Evolutionary conservation across 225 moss, liverwort and hornwort species (phyloP), one percentile per base, ranked within the genome.

Genomic region (Polytrichum commune): DNA sequence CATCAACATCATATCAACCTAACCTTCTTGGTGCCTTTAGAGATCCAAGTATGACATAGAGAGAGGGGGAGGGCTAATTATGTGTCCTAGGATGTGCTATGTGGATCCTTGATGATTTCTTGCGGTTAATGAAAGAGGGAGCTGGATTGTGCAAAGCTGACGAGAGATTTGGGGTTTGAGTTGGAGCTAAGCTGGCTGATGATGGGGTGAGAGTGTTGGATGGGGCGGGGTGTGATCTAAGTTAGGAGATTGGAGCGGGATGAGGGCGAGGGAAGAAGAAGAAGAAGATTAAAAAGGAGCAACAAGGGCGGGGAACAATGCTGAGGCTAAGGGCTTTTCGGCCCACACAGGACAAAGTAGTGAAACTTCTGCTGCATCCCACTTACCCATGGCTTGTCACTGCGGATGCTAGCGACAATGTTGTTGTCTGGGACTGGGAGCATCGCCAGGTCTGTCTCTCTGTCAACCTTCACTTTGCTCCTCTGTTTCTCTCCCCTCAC

Each of bases 361-460:
- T 90, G 80, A 91, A 89, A 64, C 85, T 98, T 69, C 81, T 95
- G 86, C 88, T 98, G 85, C 97, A 98, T 82, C 97, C 97, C 73
- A 98, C 97, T 55, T 93, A 91, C 60, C 97, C 97, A 25, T 98
- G 97, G 97, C 84, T 95, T 53, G 94, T 88, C 64, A 92, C 91
- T 77, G 94, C 95, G 60, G 97, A 98, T 79, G 89, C 88, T 25
- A 88, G 89, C 60, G 97, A 91, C 64, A 98, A 98, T 72, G 95
- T 98, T 32, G 95, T 98, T 16, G 97, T 98, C 29, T 98, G 97
- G 97, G 97, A 98, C 75, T 98, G 97, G 97, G 91, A 95, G 75
- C 97, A 98, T 86, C 95, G 97, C 54, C 97, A 98, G 97, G 97
- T 95, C 68, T 27, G 71, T 70, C 55, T 29, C 56, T 20, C 20